Base-by-base conservation (phyloP, 257 asterid genomes). In the Solanum paucissectum region DNA sequence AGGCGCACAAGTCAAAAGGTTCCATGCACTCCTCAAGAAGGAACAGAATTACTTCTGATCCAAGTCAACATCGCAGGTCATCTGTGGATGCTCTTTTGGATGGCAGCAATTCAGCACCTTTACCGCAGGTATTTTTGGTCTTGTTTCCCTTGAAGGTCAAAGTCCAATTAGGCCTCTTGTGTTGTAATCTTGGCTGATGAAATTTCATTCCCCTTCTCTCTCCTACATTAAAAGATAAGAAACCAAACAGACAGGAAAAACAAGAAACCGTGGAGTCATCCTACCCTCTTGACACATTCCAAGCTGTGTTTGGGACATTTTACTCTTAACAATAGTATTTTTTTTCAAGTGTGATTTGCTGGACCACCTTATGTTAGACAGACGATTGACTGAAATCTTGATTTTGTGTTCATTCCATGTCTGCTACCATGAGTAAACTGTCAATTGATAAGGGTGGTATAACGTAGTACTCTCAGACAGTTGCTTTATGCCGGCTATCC, bases 1-100 rank as follows among this genome's bases (percentile, higher is more conserved):
- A 96, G 91, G 98, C 99, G 52, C 98, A 97, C 95, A 97, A 93
- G 92, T 95, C 99, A 90, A 95, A 95, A 93, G 99, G 98, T 85
- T 93, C 92, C 88, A 83, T 91, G 58, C 98, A 93, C 87, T 92
- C 96, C 21, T 95, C 97, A 62, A 93, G 99, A 90, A 92, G 94
- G 93, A 93, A 86, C 88, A 93, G 98, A 89, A 90, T 87, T 32
- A 86, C 90, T 92, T 90, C 96, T 72, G 99, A 95, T 88, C 90
- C 95, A 60, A 89, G 90, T 88, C 99, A 93, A 88, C 91, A 84
- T 87, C 96, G 96, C 89, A 93, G 92, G 90, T 93, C 99, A 83
- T 95, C 99, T 83, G 89, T 95, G 87, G 99, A 95, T 92, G 98
- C 99, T 91, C 88, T 97, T 90, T 87, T 96, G 93, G 98, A 95